These are phyloP conservation scores for Teunomyces panamensis DNA, from an alignment of 805 yeast species.

Conservation along the genomic window DNA sequence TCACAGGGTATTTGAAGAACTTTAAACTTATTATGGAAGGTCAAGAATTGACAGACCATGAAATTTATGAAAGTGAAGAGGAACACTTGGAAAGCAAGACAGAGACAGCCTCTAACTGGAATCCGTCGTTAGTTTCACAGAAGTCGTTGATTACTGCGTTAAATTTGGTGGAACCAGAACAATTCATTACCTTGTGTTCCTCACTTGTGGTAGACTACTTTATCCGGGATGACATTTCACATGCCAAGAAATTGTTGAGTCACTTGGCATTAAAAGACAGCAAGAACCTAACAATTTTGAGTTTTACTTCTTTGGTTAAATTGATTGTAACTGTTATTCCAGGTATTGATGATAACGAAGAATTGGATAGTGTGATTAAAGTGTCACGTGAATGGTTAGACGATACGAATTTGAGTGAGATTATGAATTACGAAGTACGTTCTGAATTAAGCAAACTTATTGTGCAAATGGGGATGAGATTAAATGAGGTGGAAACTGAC, in stretches of 20 bases:
- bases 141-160: constrained; percentile 27
- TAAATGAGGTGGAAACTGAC: constrained; percentile 23
- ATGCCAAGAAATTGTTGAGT: constrained; percentile 22
- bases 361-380: constrained; percentile 27
- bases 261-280: constrained; percentile 17
- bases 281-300: constrained; percentile 24
- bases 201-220: constrained; percentile 23
- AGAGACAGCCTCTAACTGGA: not conserved
- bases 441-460: constrained; percentile 28
- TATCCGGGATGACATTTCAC: constrained; percentile 14
- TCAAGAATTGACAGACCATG: constrained; percentile 27
- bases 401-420: constrained; percentile 14
- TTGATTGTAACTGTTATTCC: constrained; percentile 16
- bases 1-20: constrained; percentile 16
- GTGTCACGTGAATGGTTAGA: constrained; percentile 30
- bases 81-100: constrained; percentile 3
- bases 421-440: constrained; percentile 22
- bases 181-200: constrained; percentile 29
- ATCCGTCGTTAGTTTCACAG: constrained; percentile 7
- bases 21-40: constrained; percentile 24
- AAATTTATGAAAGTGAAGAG: constrained; percentile 16
- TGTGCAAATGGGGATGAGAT: constrained; percentile 28
- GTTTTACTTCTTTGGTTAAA: constrained; percentile 32
- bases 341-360: constrained; percentile 18
- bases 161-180: constrained; percentile 32